Evolutionary conservation across 345 rosid genomes (phyloP).

Genomic region (Bretschneidera sinensis): DNA sequence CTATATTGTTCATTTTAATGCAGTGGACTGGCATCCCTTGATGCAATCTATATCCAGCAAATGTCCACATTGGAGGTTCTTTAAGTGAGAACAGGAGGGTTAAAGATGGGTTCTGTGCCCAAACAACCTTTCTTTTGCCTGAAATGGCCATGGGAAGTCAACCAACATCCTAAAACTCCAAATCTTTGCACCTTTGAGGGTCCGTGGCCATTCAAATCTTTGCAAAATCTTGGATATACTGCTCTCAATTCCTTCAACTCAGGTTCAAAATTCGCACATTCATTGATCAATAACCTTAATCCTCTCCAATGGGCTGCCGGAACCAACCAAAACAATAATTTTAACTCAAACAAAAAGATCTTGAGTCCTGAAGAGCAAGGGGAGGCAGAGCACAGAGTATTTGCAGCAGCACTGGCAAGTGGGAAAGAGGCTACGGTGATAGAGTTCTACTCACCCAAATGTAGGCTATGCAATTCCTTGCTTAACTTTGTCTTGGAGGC

Average conservation of each 20-base stretch:
- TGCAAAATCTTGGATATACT: conserved; percentile 55
- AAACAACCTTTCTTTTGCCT: conserved; percentile 52
- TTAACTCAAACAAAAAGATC: conserved; percentile 29
- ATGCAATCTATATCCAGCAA: not conserved
- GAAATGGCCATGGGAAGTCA: conserved; percentile 78
- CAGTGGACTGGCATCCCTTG: not conserved
- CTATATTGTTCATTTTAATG: not conserved
- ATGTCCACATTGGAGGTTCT: not conserved
- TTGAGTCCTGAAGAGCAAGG: conserved; percentile 64
- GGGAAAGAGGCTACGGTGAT: conserved; percentile 73
- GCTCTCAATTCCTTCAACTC: conserved; percentile 49
- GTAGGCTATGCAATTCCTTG: conserved; percentile 77
- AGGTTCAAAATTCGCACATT: conserved; percentile 29
- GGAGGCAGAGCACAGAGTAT: conserved; percentile 85
- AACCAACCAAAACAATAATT: conserved; percentile 11
- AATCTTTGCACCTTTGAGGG: conserved; percentile 46
- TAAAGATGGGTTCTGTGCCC: conserved; percentile 28
- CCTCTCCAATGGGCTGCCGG: conserved; percentile 20
- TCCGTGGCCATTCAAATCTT: conserved; percentile 75
- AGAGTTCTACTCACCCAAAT: conserved; percentile 91
- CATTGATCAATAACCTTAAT: conserved; percentile 25
- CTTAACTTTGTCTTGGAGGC: conserved; percentile 61
- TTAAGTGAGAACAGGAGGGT: not conserved
- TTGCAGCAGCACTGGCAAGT: conserved; percentile 73
- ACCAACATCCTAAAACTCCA: conserved; percentile 29